Conservation (phyloP, 2,329 filamentous ascomycete species). For the Ciborinia camelliae region DNA sequence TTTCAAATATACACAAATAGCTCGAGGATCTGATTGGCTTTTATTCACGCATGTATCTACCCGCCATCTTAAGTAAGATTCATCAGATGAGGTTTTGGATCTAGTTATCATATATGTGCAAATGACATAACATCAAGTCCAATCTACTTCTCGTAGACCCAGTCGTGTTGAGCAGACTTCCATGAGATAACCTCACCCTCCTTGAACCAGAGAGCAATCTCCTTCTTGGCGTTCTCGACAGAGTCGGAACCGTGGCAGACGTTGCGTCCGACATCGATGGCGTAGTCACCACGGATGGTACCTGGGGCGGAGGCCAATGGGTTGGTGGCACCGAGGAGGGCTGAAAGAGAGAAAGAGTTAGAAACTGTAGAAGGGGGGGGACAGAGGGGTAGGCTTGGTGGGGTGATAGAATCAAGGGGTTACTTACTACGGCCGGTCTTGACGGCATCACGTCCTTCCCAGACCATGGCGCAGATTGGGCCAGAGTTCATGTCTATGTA, state of each 20-base stretch:
- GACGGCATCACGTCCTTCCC: constrained; percentile 98
- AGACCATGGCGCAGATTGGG: constrained; percentile 98
- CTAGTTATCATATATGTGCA: background rate
- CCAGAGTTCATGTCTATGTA: constrained; percentile 87
- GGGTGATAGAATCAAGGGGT: background rate
- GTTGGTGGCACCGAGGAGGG: constrained; percentile 98
- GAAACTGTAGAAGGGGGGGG: background rate
- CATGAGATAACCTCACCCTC: constrained; percentile 79
- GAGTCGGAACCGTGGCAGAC: constrained; percentile 99
- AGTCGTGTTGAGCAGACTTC: constrained; percentile 81
- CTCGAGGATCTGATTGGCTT: background rate
- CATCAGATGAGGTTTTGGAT: background rate
- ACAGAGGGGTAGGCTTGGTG: constrained; percentile 8
- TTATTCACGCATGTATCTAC: background rate
- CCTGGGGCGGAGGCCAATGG: constrained; percentile 89
- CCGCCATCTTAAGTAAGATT: background rate
- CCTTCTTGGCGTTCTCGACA: constrained; percentile 99
- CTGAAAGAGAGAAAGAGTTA: constrained; percentile 42
- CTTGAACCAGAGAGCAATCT: constrained; percentile 98
- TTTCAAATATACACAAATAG: background rate
- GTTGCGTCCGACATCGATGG: constrained; percentile 90
- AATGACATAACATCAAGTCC: constrained; percentile 4
- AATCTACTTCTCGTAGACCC: constrained; percentile 88
- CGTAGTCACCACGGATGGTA: constrained; percentile 92
- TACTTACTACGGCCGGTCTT: constrained; percentile 89